A percentile compares a stretch with the other conserved stretches of the same genome.
Conservation (phyloP, 345 rosid genomes). For the Lepidium aucheri region DNA sequence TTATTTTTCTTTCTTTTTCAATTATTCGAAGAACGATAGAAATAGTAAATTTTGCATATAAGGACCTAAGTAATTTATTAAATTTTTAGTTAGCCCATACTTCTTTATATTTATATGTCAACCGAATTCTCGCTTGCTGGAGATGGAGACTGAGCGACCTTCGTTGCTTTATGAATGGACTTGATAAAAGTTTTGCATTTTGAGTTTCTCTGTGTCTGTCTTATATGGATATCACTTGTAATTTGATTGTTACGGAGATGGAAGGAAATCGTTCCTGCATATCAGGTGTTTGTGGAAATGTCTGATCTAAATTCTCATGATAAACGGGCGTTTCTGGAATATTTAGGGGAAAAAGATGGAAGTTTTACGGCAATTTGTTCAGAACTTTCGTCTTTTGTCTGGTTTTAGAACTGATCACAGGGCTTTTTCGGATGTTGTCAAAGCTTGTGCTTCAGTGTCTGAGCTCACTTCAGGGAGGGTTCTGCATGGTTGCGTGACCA, state of each 20-base stretch:
- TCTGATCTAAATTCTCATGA: conserved; percentile 29
- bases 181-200: not conserved
- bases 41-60: too few relatives aligned
- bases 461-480: conserved; percentile 40
- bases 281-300: conserved; percentile 38
- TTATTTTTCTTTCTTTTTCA: not conserved
- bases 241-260: not conserved
- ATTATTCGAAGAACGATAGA: not conserved
- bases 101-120: not conserved
- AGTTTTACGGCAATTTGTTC: conserved; percentile 32
- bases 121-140: not conserved
- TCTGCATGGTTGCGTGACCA: conserved; percentile 39
- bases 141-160: conserved; percentile 3
- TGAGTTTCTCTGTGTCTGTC: not conserved
- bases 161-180: not conserved
- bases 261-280: conserved; percentile 4
- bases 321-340: conserved; percentile 1
- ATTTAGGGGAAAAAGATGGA: conserved; percentile 29
- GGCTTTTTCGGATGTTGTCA: conserved; percentile 44
- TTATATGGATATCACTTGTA: not conserved
- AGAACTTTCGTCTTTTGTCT: conserved; percentile 24
- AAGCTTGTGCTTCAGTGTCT: conserved; percentile 48
- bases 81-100: not conserved
- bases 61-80: too few relatives aligned
- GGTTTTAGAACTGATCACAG: conserved; percentile 34